A percentile compares a stretch with the other conserved stretches of the same genome.
Evolutionary conservation across 148 eudicot genomes (phyloP).

Genomic region (Rhododendron henanense): DNA sequence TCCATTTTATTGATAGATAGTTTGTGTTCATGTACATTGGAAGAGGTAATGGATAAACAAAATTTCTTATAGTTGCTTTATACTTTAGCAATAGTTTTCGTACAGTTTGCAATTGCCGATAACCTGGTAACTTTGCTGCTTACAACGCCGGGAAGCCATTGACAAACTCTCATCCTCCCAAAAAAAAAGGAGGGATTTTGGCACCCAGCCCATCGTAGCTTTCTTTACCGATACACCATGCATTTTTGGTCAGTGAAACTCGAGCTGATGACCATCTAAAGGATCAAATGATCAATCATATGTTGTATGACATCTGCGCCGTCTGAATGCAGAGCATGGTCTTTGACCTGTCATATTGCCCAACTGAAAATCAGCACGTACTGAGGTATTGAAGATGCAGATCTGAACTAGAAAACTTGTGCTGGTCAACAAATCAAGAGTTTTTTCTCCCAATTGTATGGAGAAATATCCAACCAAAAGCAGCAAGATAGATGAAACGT

Average conservation of each 20-base stretch:
- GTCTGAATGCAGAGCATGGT: conserved; percentile 61
- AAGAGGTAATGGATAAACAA: background rate
- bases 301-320: conserved; percentile 92
- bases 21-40: background rate
- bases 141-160: background rate
- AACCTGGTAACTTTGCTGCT: background rate
- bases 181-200: background rate
- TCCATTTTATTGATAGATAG: background rate
- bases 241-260: background rate
- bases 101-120: background rate
- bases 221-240: background rate
- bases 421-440: background rate
- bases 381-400: background rate
- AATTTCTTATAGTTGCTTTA: background rate
- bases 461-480: background rate
- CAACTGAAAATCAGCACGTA: background rate
- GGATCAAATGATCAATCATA: conserved; percentile 76
- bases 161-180: background rate
- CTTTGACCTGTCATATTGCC: conserved; percentile 58
- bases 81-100: background rate
- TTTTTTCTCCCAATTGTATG: background rate
- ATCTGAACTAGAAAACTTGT: background rate
- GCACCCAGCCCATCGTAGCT: background rate
- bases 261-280: conserved; percentile 17
- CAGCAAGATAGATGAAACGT: background rate